Evolutionary conservation across 2,329 filamentous ascomycete genomes (phyloP), one percentile per base, ranked within the genome.

Genomic region (Tolypocladium cylindrosporum): DNA sequence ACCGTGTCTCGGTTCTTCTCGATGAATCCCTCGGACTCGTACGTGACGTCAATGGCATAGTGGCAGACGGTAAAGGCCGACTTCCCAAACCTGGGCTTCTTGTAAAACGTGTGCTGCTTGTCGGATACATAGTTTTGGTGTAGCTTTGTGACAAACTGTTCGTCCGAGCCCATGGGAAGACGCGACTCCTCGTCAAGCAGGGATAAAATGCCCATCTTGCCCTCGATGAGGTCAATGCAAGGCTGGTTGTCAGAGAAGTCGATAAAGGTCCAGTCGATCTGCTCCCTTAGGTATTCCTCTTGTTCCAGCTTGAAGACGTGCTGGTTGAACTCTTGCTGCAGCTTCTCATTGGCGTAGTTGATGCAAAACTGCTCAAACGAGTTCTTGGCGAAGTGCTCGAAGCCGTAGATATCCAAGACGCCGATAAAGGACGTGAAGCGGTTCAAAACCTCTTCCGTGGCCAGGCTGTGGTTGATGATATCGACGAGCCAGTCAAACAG

Each of bases 321-420:
- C 71, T 95, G 91, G 75, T 99, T 99, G 80, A 99, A 99, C 72
- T 97, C 93, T 72, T 99, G 94, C 72, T 99, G 94, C 57, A 99
- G 79, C 76, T 99, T 99, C 75, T 99, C 94, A 74, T 99, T 99
- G 75, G 94, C 94, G 69, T 99, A 99, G 75, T 99, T 99, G 83
- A 99, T 99, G 76, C 94, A 99, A 75, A 99, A 99, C 73, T 99
- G 94, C 73, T 99, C 94, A 68, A 99, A 99, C 0, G 94, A 99
- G 77, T 99, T 99, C 80, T 97, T 97, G 61, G 94, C 93, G 69
- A 99, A 99, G 75, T 97, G 94, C 74, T 99, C 94, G 69, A 99
- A 99, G 62, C 93, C 93, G 74, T 97, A 97, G 65, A 99, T 99
- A 90, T 99, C 94, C 63, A 99, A 83, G 54, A 99, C 94, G 73